A percentile compares a stretch with the other conserved stretches of the same genome.
phyloP scores from a whole-genome alignment of 2,329 filamentous ascomycete genomes.

The Alternaria incomplexa region DNA sequence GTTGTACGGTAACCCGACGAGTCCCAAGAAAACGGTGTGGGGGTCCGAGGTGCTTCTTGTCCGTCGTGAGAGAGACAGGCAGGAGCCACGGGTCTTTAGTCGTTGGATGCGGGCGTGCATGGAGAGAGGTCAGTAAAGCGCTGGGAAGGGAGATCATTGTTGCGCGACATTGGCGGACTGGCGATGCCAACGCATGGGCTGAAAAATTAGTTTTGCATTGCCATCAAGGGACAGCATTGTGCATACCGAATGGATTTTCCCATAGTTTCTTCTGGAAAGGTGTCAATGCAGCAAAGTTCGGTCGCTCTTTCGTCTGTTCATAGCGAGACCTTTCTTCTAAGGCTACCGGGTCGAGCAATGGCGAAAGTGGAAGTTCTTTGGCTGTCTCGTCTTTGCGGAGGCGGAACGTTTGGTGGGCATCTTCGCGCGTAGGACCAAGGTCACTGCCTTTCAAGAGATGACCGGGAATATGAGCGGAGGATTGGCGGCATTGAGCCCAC shows the following conservation, averaged over 20 bases:
- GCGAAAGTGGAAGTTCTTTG: constrained; percentile 54
- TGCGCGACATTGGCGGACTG: constrained; percentile 62
- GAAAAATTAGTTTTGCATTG: constrained; percentile 3
- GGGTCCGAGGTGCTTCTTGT: constrained; percentile 27
- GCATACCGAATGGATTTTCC: constrained; percentile 68
- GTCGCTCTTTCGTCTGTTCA: constrained; percentile 51
- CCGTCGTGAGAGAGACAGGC: constrained; percentile 50
- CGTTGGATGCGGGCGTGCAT: constrained; percentile 61
- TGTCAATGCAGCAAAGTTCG: constrained; percentile 49
- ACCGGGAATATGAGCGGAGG: constrained; percentile 15
- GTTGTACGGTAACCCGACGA: constrained; percentile 16
- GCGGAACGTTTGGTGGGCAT: constrained; percentile 42
- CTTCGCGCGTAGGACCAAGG: constrained; percentile 38
- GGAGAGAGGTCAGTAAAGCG: constrained; percentile 69
- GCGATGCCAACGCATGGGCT: constrained; percentile 69
- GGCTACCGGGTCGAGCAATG: constrained; percentile 55
- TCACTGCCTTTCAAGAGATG: constrained; percentile 23
- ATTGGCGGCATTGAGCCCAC: constrained; percentile 15
- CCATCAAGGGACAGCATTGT: not conserved
- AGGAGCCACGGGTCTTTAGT: constrained; percentile 63
- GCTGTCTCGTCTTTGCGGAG: constrained; percentile 40
- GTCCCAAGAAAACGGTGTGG: constrained; percentile 31
- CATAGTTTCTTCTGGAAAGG: constrained; percentile 65
- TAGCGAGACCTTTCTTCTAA: constrained; percentile 43
- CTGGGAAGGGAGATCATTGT: constrained; percentile 60